Evolutionary conservation across 257 asterid genomes (phyloP), one percentile per base, ranked within the genome.

Genomic region (Knoxia roxburghii): DNA sequence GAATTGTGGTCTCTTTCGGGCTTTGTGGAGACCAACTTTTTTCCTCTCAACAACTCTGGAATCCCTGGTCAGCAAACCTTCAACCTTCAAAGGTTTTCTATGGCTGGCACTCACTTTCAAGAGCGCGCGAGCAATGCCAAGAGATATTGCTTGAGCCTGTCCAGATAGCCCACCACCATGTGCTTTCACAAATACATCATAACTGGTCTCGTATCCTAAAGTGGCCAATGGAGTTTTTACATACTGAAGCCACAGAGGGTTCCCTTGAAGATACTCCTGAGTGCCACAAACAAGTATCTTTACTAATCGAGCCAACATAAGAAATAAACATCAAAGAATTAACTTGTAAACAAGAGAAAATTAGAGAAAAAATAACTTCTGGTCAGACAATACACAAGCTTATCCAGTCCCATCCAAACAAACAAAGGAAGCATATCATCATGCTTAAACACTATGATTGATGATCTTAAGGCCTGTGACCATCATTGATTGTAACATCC

Each of bases 181-280:
- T 11, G 97, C 98, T 79, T 90, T 94, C 53, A 94, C 90, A 71
- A 90, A 94, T 13, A 89, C 88, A 52, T 94, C 99, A 30, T 90
- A 94, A 83, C 89, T 90, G 54, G 72, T 68, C 82, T 94, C 98
- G 26, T 90, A 94, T 33, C 99, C 99, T 68, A 94, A 76, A 41
- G 89, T 82, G 35, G 84, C 68, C 33, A 90, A 70, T 0, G 99
- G 99, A 50, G 96, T 87, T 83, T 80, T 94, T 7, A 90, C 91
- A 62, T 94, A 94, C 83, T 88, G 93, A 73, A 94, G 85, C 97
- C 98, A 94, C 48, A 90, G 67, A 40, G 99, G 99, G 48, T 94
- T 94, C 39, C 96, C 98, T 81, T 90, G 99, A 73, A 94, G 96
- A 79, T 94, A 94, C 51, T 94, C 99, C 99, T 94, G 78, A 76